Evolutionary conservation across 2,329 filamentous ascomycete genomes (phyloP).

Genomic region (Diaporthe eres): DNA sequence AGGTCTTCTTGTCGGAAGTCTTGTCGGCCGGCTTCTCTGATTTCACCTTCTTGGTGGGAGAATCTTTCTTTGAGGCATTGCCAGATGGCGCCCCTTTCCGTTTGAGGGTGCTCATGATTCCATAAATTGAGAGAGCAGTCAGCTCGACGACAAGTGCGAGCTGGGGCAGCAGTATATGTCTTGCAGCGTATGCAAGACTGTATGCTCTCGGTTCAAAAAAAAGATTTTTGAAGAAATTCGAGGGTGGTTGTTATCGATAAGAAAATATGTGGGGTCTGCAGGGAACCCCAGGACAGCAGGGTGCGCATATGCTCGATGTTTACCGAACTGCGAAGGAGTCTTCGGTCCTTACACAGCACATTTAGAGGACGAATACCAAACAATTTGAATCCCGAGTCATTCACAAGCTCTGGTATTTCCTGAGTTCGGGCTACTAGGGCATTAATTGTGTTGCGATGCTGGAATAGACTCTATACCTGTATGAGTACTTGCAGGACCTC

Average conservation of each 20-base stretch:
- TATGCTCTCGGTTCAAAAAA: slow-evolving; percentile 8
- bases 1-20: slow-evolving; percentile 50
- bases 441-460: not conserved
- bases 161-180: not conserved
- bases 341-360: not conserved
- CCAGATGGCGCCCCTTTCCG: slow-evolving; percentile 70
- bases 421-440: too few species aligned
- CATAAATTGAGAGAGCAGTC: slow-evolving; percentile 36
- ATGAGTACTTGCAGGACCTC: not conserved
- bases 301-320: not conserved
- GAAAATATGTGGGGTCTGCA: slow-evolving; percentile 1
- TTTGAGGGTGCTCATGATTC: slow-evolving; percentile 69
- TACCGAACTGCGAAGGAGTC: not conserved
- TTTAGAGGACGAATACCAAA: not conserved
- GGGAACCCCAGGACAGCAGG: not conserved
- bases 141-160: not conserved
- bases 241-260: slow-evolving; percentile 44
- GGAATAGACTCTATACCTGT: not conserved
- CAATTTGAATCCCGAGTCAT: not conserved
- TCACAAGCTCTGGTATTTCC: too few species aligned
- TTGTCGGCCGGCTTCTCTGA: slow-evolving; percentile 52
- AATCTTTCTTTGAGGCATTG: slow-evolving; percentile 63
- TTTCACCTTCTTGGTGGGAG: slow-evolving; percentile 64
- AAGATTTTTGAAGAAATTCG: slow-evolving; percentile 34
- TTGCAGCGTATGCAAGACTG: not conserved